Base-by-base conservation (phyloP, 495 filamentous ascomycete species). In the Copromyces sp. region DNA sequence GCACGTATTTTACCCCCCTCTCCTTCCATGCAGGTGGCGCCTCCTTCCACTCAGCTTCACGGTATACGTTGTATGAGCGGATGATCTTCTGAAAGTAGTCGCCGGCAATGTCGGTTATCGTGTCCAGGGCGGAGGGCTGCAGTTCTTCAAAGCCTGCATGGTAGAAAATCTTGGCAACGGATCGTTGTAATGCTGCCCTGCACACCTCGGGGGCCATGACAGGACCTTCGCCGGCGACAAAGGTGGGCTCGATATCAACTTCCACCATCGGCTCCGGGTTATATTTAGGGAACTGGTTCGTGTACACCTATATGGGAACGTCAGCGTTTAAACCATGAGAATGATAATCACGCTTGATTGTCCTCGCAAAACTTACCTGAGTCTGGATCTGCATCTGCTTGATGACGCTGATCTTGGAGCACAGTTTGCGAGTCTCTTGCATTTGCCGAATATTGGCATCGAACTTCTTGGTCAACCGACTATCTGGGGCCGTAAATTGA, bases 301-400 rank as follows among this genome's bases (percentile, higher is more conserved):
- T 90, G 79, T 98, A 99, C 85, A 97, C 94, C 93, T 97, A 76
- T 69, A 40, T 11, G 1, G 11, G 24, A 24, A 42, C 17, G 73
- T 79, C 65, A 76, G 75, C 71, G 68, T 61, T 5, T 8, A 61
- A 61, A 73, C 17, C 35, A 39, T 11, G 12, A 41, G 12, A 2
- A 8, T 32, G 9, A 32, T 12, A 14, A 35, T 11, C 16, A 53
- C 7, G 14, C 32, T 41, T 38, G 44, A 61, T 20, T 47, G 3
- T 2, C 0, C 24, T 16, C 53, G 24, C 5, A 42, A 70, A 68
- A 75, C 84, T 75, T 89, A 94, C 94, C 88, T 97, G 95, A 65
- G 94, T 91, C 78, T 99, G 96, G 39, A 97, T 85, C 80, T 98
- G 96, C 95, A 99, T 99, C 84, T 99, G 95, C 85, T 98, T 99